Evolutionary conservation across 2,329 filamentous ascomycete species (phyloP).

Genomic region (Plectosphaerella cucumerina): DNA sequence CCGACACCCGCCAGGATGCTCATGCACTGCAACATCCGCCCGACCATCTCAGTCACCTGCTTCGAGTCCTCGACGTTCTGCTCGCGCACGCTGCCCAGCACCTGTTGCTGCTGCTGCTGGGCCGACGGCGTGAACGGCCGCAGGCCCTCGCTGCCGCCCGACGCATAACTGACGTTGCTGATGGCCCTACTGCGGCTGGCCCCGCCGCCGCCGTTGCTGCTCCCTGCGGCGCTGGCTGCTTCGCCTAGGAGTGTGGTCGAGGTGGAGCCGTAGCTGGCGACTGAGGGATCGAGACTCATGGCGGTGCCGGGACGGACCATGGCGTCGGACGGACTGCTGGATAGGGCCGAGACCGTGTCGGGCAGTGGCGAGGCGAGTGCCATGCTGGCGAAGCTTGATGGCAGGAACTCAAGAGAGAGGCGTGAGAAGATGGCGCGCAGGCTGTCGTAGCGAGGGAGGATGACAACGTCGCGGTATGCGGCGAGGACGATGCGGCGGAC

Average conservation of each 20-base stretch:
- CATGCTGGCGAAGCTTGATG: constrained; percentile 47
- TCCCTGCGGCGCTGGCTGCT: constrained; percentile 41
- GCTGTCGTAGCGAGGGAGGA: constrained; percentile 82
- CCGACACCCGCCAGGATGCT: constrained; percentile 76
- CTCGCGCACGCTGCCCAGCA: constrained; percentile 43
- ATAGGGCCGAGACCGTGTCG: constrained; percentile 40
- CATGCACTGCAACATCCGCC: constrained; percentile 93
- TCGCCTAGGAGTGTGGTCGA: constrained; percentile 75
- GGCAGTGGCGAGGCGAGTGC: constrained; percentile 49
- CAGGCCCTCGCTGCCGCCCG: constrained; percentile 41
- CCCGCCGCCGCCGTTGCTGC: constrained; percentile 42
- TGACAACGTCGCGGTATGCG: constrained; percentile 82
- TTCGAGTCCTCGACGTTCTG: constrained; percentile 65
- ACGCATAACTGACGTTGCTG: constrained; percentile 72
- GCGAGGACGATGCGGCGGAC: constrained; percentile 85
- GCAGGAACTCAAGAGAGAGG: constrained; percentile 75
- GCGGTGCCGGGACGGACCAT: constrained; percentile 65
- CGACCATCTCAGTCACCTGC: constrained; percentile 89
- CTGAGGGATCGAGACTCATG: constrained; percentile 67
- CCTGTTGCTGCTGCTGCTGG: constrained; percentile 14
- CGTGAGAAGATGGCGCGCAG: constrained; percentile 89
- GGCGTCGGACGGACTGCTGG: constrained; percentile 41
- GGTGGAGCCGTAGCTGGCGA: constrained; percentile 77
- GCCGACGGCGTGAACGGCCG: constrained; percentile 48
- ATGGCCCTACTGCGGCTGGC: constrained; percentile 72